These are phyloP conservation scores for Silene conica DNA, from an alignment of 148 eudicot genomes.

Conservation along the genomic window DNA sequence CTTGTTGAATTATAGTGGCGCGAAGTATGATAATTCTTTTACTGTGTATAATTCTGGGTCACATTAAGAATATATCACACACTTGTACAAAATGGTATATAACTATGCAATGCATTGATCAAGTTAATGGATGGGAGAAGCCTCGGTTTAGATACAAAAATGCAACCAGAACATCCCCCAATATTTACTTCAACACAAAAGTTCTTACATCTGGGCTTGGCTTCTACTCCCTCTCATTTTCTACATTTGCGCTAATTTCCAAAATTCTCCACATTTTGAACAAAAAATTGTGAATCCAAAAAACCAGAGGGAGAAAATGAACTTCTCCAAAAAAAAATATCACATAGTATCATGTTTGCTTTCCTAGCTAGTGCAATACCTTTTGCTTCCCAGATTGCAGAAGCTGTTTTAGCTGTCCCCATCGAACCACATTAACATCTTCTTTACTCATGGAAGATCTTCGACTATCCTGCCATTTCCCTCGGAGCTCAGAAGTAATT, in stretches of 20 bases:
- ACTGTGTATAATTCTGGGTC: background rate
- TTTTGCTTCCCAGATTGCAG: slow-evolving; percentile 70
- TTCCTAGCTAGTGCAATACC: slow-evolving; percentile 31
- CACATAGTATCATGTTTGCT: background rate
- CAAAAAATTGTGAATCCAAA: background rate
- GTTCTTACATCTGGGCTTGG: background rate
- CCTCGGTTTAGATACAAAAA: background rate
- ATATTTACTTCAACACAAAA: background rate
- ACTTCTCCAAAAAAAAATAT: background rate
- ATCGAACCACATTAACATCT: slow-evolving; percentile 52
- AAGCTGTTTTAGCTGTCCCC: slow-evolving; percentile 67
- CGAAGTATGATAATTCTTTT: too few species aligned
- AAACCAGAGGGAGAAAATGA: background rate
- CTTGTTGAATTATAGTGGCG: background rate
- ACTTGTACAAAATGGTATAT: background rate
- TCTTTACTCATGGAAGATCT: slow-evolving; percentile 51
- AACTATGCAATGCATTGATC: background rate
- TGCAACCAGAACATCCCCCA: background rate
- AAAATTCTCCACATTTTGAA: too few species aligned
- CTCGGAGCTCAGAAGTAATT: slow-evolving; percentile 63
- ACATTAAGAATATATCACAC: background rate
- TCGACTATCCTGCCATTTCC: slow-evolving; percentile 71
- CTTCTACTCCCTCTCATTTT: background rate
- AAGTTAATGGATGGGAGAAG: background rate
- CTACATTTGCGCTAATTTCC: background rate